Evolutionary conservation across 2,329 filamentous ascomycete genomes (phyloP), one percentile per base, ranked within the genome.

Genomic region (Blastomyces silverae): DNA sequence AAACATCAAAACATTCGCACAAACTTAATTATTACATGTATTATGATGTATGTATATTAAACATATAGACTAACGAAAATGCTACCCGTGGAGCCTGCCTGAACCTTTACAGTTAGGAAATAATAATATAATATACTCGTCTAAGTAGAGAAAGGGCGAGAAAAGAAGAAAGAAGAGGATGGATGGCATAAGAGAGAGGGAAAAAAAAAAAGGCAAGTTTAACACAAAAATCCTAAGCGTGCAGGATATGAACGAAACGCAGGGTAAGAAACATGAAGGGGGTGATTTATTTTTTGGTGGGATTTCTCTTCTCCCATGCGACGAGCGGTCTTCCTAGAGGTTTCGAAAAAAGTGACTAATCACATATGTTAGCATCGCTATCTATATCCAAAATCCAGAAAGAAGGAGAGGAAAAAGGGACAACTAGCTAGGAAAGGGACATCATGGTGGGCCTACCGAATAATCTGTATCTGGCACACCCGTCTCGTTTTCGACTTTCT

Each of bases 251-350:
- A 25, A 10, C 48, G n/a, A 52, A 52, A 52, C 22, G 22, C 3
- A 11, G 22, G 22, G 2, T n/a, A n/a, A 28, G 17, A 50, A 25
- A 48, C n/a, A 34, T 61, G 34, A 22, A 25, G 2, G 10, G 3
- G 11, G 20, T 17, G n/a, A 62, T 34, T 66, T 64, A 60, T 61
- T 67, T 65, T 34, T 61, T 46, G 56, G 53, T 25, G 22, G 48
- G 46, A 37, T 67, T 66, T 52, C 68, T 64, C 62, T 62, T 67
- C 62, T 69, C 68, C 66, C 66, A 70, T 20, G 50, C 59, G 60
- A 96, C 85, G 61, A 86, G 81, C 57, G 88, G 88, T 53, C 88
- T 88, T 75, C 88, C 85, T 62, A 89, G 76, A 13, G 89, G 89
- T 70, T 89, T 84, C 61, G 89, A 90, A 78, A 92, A 92, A 53